Evolutionary conservation across 345 rosid species (phyloP).

Genomic region (Brassica rapa): DNA sequence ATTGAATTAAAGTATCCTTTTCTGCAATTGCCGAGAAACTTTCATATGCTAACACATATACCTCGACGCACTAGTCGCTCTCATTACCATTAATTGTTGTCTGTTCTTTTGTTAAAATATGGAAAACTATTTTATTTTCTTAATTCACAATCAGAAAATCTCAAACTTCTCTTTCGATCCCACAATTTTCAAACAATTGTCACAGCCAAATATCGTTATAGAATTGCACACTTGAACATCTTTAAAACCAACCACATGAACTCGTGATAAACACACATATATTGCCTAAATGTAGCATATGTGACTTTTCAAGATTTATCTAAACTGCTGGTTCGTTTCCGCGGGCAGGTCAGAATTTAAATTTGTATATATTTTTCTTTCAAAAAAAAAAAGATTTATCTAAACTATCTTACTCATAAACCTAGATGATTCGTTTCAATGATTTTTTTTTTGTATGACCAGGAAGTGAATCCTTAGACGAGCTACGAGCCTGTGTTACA

Average conservation of each 20-base stretch:
- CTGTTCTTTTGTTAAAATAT: neutral
- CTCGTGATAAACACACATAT: neutral
- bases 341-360: too few relatives aligned
- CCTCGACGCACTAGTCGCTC: neutral
- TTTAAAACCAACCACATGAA: neutral
- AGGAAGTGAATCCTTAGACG: neutral
- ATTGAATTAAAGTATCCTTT: neutral
- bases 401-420: neutral
- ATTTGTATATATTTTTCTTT: too few relatives aligned
- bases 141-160: neutral
- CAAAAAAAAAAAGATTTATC: neutral
- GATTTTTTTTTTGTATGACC: neutral
- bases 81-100: neutral
- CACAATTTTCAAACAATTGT: neutral
- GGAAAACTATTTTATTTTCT: neutral
- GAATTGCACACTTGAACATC: neutral
- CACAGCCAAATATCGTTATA: neutral
- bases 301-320: neutral
- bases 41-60: slow-evolving; percentile 7
- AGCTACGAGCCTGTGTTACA: neutral
- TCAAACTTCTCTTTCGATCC: neutral
- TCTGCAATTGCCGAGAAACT: slow-evolving; percentile 29
- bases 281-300: neutral
- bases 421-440: neutral
- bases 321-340: too few relatives aligned